Base-by-base conservation (phyloP, 192 early-diverging fungal species). In the Entomortierella beljakovae region DNA sequence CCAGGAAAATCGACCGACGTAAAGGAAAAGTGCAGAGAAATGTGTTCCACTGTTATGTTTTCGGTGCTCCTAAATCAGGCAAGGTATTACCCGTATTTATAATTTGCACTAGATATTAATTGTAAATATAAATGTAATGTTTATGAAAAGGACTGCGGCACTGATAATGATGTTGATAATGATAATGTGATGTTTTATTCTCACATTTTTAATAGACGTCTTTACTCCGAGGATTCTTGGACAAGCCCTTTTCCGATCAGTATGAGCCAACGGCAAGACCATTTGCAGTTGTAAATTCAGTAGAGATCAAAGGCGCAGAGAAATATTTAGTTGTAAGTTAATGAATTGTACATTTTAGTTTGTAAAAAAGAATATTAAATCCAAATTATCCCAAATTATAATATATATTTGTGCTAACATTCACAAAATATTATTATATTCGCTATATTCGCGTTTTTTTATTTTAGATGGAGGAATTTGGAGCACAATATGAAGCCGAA, bases 21-120 rank as follows among this genome's bases (percentile, higher is more conserved):
- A 84, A 91, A 61, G 93, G 94, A 32, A 94, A 93, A 65, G 86
- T 94, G 16, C 94, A 94, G 64, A 87, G 96, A 43, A 94, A 92
- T 74, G 94, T 96, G 20, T 99, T 98, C 80, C 76, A 94, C 25
- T 95, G 93, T 65, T 99, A 98, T 75, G 95, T 98, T 3, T 93
- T 99, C 76, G 98, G 98, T 5, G 95, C 96, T 1, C 84, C 93
- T 13, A 94, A 95, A 7, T 92, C 92, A 1, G 98, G 98, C 58
- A 99, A 99, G 85, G 91, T 93, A 84, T 23, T 34, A 22, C 43
- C n/a, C n/a, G n/a, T n/a, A n/a, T n/a, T n/a, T n/a, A n/a, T n/a
- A n/a, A n/a, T n/a, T n/a, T n/a, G n/a, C n/a, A n/a, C n/a, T n/a
- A n/a, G n/a, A n/a, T n/a, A n/a, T n/a, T n/a, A n/a, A 8, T 43